Percentiles rank a stretch among this genome's conserved stretches.
phyloP scores from a whole-genome alignment of 2,329 filamentous ascomycete species.

The Daldinia sp. region DNA sequence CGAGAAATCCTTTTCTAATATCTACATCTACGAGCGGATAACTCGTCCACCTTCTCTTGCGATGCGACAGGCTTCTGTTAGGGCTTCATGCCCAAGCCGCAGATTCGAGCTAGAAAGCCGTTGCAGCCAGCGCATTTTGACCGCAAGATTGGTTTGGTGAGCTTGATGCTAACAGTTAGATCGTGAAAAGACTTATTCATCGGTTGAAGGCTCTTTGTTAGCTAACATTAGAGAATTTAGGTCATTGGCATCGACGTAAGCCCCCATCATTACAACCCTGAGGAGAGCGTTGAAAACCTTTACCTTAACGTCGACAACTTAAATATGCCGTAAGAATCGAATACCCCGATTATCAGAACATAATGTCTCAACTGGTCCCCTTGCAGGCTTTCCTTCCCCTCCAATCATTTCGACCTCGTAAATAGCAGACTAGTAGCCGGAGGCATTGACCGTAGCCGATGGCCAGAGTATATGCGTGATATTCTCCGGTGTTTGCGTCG shows the following conservation, averaged over 20 bases:
- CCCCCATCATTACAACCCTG: constrained; percentile 65
- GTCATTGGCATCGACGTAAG: constrained; percentile 77
- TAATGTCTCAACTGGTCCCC: constrained; percentile 24
- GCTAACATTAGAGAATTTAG: constrained; percentile 51
- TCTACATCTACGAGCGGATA: constrained; percentile 7
- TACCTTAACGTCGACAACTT: constrained; percentile 77
- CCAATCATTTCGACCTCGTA: constrained; percentile 81
- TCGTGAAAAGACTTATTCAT: constrained; percentile 1
- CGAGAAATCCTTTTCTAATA: constrained; percentile 2
- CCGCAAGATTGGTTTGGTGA: constrained; percentile 11
- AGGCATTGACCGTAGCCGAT: constrained; percentile 76
- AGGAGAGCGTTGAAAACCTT: constrained; percentile 70
- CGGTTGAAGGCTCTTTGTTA: background rate
- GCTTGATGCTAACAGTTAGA: constrained; percentile 12
- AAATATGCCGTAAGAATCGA: constrained; percentile 63
- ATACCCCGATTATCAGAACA: constrained; percentile 4
- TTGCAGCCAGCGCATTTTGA: constrained; percentile 2
- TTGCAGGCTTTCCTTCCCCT: constrained; percentile 58
- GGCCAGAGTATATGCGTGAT: constrained; percentile 79
- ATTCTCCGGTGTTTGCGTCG: constrained; percentile 75
- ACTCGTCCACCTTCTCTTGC: background rate
- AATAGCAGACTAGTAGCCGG: constrained; percentile 78
- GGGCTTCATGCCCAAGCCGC: background rate
- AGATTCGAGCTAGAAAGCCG: background rate
- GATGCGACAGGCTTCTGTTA: background rate